phyloP scores from a whole-genome alignment of 768 basidiomycete species.

The Serendipita sp. region DNA sequence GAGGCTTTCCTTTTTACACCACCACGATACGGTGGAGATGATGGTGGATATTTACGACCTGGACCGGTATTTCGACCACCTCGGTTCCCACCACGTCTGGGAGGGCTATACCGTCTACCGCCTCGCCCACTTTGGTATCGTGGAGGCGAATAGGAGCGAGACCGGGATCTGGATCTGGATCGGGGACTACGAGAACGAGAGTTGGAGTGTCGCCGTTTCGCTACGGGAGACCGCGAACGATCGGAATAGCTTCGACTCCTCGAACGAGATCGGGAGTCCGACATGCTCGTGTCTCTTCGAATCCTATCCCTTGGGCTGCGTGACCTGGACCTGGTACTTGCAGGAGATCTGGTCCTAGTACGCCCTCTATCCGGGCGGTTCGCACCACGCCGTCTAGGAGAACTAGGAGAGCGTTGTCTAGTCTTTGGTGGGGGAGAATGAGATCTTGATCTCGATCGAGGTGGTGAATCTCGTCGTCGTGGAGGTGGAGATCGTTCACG shows the following conservation, averaged over 20 bases:
- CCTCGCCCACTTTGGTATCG: neutral
- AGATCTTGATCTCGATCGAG: neutral
- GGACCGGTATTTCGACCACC: neutral
- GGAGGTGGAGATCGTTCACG: neutral
- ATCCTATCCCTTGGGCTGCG: neutral
- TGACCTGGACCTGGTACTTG: neutral
- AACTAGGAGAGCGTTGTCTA: neutral
- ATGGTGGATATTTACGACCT: neutral
- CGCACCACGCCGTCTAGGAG: neutral
- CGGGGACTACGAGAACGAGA: neutral
- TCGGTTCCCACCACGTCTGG: neutral
- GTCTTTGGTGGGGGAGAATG: neutral
- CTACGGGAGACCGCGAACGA: neutral
- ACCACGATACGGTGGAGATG: neutral
- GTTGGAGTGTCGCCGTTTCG: neutral
- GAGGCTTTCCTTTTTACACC: neutral
- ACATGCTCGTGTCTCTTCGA: neutral
- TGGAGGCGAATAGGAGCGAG: neutral
- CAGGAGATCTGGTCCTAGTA: neutral
- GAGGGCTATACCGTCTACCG: neutral
- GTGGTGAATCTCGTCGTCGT: neutral
- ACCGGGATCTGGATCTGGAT: neutral
- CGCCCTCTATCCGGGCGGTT: neutral
- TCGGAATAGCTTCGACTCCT: constrained; percentile 2
- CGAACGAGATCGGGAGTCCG: neutral